These are phyloP conservation scores for Polychytrium aggregatum DNA, from an alignment of 192 early-diverging fungal species.

Conservation along the genomic window DNA sequence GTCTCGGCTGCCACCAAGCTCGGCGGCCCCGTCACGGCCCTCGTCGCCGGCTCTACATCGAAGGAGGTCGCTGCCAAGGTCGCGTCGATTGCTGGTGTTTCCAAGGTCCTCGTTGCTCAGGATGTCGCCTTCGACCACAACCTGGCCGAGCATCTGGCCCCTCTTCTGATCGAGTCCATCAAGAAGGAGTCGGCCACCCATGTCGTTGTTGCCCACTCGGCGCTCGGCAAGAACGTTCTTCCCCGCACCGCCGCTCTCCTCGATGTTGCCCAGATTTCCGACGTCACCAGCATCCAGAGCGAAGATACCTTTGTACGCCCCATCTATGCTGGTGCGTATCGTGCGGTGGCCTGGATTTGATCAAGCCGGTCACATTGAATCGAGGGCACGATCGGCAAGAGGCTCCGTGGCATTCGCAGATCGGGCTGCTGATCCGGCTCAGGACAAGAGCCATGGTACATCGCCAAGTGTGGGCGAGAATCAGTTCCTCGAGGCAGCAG, in stretches of 20 bases:
- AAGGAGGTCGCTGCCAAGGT: constrained; percentile 45
- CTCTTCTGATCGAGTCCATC: constrained; percentile 55
- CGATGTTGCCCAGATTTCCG: constrained; percentile 85
- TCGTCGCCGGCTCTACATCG: constrained; percentile 62
- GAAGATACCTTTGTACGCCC: constrained; percentile 89
- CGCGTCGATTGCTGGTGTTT: constrained; percentile 54
- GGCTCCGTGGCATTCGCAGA: too few relatives aligned
- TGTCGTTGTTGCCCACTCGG: constrained; percentile 75
- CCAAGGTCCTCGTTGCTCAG: constrained; percentile 80
- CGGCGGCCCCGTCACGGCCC: constrained; percentile 71
- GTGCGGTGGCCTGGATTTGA: too few relatives aligned
- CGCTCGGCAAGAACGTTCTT: constrained; percentile 88
- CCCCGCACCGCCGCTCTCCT: constrained; percentile 87
- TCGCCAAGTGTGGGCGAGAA: background rate
- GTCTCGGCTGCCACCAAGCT: constrained; percentile 75
- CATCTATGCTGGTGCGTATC: constrained; percentile 79
- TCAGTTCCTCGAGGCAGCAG: background rate
- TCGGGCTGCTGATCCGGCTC: too few relatives aligned
- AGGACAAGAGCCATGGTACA: background rate
- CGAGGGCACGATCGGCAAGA: too few relatives aligned
- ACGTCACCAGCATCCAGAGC: constrained; percentile 67
- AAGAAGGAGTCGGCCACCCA: constrained; percentile 67
- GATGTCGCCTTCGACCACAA: constrained; percentile 64
- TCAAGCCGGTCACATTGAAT: too few relatives aligned
- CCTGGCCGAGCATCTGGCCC: constrained; percentile 71